These are phyloP conservation scores for Tetradesmus obliquus DNA, from an alignment of 139 green algal species.

Conservation along the genomic window DNA sequence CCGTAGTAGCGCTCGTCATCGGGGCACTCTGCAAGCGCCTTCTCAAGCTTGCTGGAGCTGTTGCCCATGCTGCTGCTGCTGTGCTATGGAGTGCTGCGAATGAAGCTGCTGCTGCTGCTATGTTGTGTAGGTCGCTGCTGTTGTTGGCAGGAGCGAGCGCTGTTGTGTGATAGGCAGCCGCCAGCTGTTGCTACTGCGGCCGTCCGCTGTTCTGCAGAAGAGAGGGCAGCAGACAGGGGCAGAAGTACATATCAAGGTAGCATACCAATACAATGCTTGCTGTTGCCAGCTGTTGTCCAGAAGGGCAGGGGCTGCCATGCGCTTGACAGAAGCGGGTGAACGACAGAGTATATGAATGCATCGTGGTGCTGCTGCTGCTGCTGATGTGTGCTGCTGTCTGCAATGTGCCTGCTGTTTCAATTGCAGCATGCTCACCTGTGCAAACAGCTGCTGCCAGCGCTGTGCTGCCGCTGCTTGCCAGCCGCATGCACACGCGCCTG, in stretches of 20 bases:
- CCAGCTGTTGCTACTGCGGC: background rate
- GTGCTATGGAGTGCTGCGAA: background rate
- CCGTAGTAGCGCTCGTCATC: conserved; percentile 95
- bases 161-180: background rate
- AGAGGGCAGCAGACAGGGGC: no score
- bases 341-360: background rate
- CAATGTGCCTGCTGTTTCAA: background rate
- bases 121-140: background rate
- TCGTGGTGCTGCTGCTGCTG: background rate
- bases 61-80: conserved; percentile 67
- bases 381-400: background rate
- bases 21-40: conserved; percentile 76
- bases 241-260: no score
- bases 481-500: background rate
- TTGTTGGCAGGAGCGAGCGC: no score
- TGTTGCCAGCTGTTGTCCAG: no score
- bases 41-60: conserved; percentile 77
- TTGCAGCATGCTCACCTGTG: background rate
- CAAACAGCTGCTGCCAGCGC: background rate
- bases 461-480: background rate
- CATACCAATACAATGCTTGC: no score
- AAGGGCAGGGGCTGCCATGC: no score
- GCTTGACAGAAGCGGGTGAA: no score
- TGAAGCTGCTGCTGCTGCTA: background rate
- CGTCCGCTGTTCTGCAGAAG: no score